phyloP scores from a whole-genome alignment of 2,329 filamentous ascomycete genomes.

The Camptophora hylomeconis region DNA sequence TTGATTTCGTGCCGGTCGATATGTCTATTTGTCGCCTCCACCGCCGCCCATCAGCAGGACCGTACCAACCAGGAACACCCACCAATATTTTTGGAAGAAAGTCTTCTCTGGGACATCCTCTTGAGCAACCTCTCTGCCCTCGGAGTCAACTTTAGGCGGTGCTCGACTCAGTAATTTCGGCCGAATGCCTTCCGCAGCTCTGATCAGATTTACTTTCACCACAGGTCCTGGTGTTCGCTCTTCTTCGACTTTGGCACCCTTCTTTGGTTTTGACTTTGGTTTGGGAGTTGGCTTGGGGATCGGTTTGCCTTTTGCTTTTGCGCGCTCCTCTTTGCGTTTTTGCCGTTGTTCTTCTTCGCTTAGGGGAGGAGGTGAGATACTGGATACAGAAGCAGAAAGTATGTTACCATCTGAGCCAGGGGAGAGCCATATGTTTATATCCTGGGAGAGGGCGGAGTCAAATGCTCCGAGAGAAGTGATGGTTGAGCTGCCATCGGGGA shows the following conservation, averaged over 20 bases:
- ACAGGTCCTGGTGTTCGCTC: slow-evolving; percentile 7
- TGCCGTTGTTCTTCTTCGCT: slow-evolving; percentile 12
- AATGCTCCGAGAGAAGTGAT: slow-evolving; percentile 26
- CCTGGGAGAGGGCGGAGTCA: slow-evolving; percentile 18
- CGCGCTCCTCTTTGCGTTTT: slow-evolving; percentile 13
- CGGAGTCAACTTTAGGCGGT: slow-evolving; percentile 26
- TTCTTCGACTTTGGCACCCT: slow-evolving; percentile 5
- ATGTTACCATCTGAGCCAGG: slow-evolving; percentile 25
- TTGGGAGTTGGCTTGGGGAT: slow-evolving; percentile 13
- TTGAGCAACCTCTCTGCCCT: slow-evolving; percentile 17
- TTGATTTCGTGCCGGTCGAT: no score
- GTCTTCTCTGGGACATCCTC: slow-evolving; percentile 30
- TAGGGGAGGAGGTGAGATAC: slow-evolving; percentile 11
- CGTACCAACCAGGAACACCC: slow-evolving; percentile 29
- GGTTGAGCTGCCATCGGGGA: slow-evolving; percentile 23
- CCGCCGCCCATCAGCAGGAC: slow-evolving; percentile 30
- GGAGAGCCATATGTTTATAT: slow-evolving; percentile 28
- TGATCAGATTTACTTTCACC: slow-evolving; percentile 24
- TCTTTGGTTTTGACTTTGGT: slow-evolving; percentile 5
- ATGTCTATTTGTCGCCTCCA: no score
- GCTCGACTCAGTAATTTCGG: slow-evolving; percentile 29
- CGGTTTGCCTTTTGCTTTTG: slow-evolving; percentile 14
- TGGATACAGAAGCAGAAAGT: slow-evolving; percentile 23
- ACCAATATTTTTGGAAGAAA: slow-evolving; percentile 36
- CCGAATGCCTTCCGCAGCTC: slow-evolving; percentile 20